phyloP scores from a whole-genome alignment of 2,329 filamentous ascomycete species.

The Fusarium transvaalense region DNA sequence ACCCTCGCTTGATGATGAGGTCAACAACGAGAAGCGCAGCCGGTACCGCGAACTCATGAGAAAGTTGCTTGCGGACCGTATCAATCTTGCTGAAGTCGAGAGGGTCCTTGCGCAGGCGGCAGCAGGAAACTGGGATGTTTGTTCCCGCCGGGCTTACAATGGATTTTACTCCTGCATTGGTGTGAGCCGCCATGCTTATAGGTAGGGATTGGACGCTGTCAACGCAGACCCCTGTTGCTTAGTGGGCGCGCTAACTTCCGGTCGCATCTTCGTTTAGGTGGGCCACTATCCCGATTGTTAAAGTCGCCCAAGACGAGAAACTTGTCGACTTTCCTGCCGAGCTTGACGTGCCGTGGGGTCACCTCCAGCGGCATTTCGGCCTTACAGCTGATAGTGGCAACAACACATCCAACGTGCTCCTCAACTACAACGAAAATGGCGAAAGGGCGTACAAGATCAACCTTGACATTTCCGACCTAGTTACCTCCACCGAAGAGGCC shows the following conservation, averaged over 20 bases:
- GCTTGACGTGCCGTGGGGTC: conserved; percentile 1
- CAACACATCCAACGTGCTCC: background rate
- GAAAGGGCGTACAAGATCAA: background rate
- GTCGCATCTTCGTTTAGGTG: background rate
- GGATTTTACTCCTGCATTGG: conserved; percentile 3
- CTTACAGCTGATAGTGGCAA: background rate
- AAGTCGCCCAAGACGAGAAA: conserved; percentile 2
- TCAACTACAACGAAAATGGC: background rate
- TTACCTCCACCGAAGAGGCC: background rate
- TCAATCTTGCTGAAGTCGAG: background rate
- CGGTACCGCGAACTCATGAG: background rate
- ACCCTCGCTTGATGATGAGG: conserved; percentile 1
- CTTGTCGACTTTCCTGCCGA: background rate
- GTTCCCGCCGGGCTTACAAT: background rate
- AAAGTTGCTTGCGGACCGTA: background rate
- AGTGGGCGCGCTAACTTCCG: background rate
- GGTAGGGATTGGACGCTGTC: background rate
- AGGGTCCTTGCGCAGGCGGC: background rate
- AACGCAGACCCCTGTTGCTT: background rate
- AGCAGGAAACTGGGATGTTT: background rate
- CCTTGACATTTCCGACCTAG: background rate
- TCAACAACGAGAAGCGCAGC: background rate
- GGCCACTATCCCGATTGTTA: conserved; percentile 1
- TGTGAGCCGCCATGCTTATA: background rate
- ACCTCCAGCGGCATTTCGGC: conserved; percentile 1